Percentiles rank a stretch among this genome's conserved stretches.
Conservation (phyloP, 805 yeast genomes). For the Helenozyma baotianmanensis region DNA sequence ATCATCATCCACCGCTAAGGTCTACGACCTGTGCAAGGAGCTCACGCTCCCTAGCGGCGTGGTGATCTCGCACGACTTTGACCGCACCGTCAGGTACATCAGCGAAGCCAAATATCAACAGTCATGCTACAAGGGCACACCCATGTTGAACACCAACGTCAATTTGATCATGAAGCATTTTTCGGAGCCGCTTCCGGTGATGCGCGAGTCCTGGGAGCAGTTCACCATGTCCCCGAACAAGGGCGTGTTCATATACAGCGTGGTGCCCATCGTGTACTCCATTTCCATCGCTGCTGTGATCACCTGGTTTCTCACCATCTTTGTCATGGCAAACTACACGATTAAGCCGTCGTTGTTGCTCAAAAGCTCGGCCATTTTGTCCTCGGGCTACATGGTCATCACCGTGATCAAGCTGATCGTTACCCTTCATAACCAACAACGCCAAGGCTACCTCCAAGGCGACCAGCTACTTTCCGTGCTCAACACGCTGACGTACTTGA, state of each 20-base stretch:
- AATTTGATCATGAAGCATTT: conserved; percentile 26
- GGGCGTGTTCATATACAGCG: conserved; percentile 50
- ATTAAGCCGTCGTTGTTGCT: conserved; percentile 55
- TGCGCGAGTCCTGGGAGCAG: conserved; percentile 45
- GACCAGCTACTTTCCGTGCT: conserved; percentile 41
- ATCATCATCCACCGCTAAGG: too few relatives aligned
- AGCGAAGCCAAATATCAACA: conserved; percentile 24
- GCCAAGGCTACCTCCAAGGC: conserved; percentile 39
- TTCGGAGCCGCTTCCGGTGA: conserved; percentile 37
- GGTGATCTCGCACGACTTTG: conserved; percentile 24
- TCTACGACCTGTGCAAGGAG: conserved; percentile 29
- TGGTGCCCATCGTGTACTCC: conserved; percentile 60
- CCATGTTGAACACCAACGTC: conserved; percentile 36
- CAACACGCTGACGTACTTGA: conserved; percentile 42
- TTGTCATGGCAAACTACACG: conserved; percentile 61
- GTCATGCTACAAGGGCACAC: conserved; percentile 29
- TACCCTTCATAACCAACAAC: conserved; percentile 45
- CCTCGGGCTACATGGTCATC: conserved; percentile 52
- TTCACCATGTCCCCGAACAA: conserved; percentile 29
- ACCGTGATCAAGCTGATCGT: conserved; percentile 46
- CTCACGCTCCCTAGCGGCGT: conserved; percentile 31
- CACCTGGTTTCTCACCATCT: conserved; percentile 56
- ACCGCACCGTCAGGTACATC: conserved; percentile 20
- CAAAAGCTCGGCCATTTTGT: conserved; percentile 45
- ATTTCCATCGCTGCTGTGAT: conserved; percentile 62